These are phyloP conservation scores for Aspergillus sp. DNA, from an alignment of 2,329 filamentous ascomycete species.

Conservation along the genomic window DNA sequence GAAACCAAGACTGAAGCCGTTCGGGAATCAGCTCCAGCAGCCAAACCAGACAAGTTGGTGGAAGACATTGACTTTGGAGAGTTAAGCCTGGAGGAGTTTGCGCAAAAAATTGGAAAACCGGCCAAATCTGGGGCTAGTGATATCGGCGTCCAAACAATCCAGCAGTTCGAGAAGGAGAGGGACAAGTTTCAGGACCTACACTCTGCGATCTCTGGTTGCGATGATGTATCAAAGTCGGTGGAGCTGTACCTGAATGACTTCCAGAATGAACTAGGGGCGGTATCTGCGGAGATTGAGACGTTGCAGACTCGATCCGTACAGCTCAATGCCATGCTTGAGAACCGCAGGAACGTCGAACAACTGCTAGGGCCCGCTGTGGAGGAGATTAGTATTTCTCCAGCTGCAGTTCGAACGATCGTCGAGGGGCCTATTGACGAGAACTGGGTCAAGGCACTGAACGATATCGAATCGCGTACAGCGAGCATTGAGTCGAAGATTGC, in stretches of 20 bases:
- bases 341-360: slow-evolving; percentile 87
- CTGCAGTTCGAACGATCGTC: slow-evolving; percentile 79
- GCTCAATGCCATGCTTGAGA: slow-evolving; percentile 83
- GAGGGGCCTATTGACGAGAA: slow-evolving; percentile 88
- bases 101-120: slow-evolving; percentile 41
- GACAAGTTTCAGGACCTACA: slow-evolving; percentile 89
- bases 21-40: slow-evolving; percentile 1
- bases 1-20: slow-evolving; percentile 22
- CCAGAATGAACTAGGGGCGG: slow-evolving; percentile 86
- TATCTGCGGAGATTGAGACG: slow-evolving; percentile 94
- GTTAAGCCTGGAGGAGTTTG: slow-evolving; percentile 75
- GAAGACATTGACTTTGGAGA: slow-evolving; percentile 78
- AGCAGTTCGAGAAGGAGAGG: slow-evolving; percentile 81
- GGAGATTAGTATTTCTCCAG: slow-evolving; percentile 85
- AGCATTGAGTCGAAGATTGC: slow-evolving; percentile 71
- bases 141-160: slow-evolving; percentile 62
- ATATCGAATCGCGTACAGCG: slow-evolving; percentile 78
- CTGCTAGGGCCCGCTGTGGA: slow-evolving; percentile 86
- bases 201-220: slow-evolving; percentile 83
- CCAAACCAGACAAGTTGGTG: slow-evolving; percentile 55
- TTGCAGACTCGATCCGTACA: slow-evolving; percentile 84
- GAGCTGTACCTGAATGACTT: slow-evolving; percentile 92
- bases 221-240: slow-evolving; percentile 90
- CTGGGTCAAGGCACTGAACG: slow-evolving; percentile 81
- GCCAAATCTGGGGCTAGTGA: slow-evolving; percentile 35